Conservation (phyloP, 768 basidiomycete genomes). For the Cubamyces lactineus region DNA sequence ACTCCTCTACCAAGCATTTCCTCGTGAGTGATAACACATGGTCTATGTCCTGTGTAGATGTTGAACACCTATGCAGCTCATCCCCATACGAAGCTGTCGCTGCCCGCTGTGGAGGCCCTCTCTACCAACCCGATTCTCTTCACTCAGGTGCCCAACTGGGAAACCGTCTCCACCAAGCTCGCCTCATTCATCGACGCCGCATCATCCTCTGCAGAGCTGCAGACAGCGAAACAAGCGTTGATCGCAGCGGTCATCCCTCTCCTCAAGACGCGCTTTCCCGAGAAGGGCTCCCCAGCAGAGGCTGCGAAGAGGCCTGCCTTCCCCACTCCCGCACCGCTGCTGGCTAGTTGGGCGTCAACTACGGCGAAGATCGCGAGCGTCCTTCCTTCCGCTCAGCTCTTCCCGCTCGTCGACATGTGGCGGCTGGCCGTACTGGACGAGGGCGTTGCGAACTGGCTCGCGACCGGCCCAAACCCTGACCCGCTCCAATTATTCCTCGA, state of each 20-base stretch:
- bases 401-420: conserved; percentile 86
- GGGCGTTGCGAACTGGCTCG: conserved; percentile 54
- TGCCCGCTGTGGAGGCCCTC: conserved; percentile 63
- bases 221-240: conserved; percentile 55
- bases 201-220: conserved; percentile 35
- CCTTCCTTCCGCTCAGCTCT: conserved; percentile 61
- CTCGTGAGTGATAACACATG: conserved; percentile 53
- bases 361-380: conserved; percentile 46
- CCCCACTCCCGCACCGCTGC: conserved; percentile 40
- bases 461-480: conserved; percentile 37
- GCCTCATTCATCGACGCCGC: conserved; percentile 59
- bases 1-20: conserved; percentile 75
- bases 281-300: conserved; percentile 20
- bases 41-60: conserved; percentile 18
- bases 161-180: conserved; percentile 66
- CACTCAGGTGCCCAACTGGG: conserved; percentile 68
- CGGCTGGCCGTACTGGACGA: conserved; percentile 74
- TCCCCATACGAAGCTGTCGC: conserved; percentile 61
- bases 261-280: conserved; percentile 60
- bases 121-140: conserved; percentile 79
- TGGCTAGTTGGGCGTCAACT: conserved; percentile 53
- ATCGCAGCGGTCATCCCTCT: conserved; percentile 57
- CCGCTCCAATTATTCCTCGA: conserved; percentile 51
- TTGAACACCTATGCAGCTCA: conserved; percentile 56
- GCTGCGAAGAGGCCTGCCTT: conserved; percentile 30